Evolutionary conservation across 179 eudicot genomes (phyloP).

Genomic region (Beta macrorhiza): DNA sequence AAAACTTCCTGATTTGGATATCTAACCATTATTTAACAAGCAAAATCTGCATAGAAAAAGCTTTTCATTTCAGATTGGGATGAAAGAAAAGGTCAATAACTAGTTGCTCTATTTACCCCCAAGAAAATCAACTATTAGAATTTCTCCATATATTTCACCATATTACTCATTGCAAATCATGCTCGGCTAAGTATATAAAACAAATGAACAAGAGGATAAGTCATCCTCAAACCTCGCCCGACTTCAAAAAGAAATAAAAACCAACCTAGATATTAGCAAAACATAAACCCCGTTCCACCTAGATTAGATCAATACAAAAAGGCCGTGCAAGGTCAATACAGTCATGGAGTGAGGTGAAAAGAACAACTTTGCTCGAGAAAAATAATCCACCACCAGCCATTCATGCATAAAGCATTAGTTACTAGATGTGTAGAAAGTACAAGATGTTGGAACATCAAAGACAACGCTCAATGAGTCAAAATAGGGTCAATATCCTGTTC

Average conservation of each 20-base stretch:
- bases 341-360: not conserved
- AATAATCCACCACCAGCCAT: not conserved
- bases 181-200: not conserved
- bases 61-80: not conserved
- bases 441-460: not conserved
- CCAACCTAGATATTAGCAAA: not conserved
- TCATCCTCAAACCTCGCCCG: not conserved
- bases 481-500: not conserved
- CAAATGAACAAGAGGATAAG: not conserved
- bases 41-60: no score
- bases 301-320: not conserved
- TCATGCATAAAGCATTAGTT: not conserved
- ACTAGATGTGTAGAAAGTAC: not conserved
- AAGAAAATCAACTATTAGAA: not conserved
- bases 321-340: not conserved
- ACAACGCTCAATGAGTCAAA: not conserved
- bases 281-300: not conserved
- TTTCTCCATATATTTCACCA: not conserved
- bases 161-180: not conserved
- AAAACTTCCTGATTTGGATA: not conserved
- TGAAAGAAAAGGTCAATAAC: no score
- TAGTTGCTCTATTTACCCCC: not conserved
- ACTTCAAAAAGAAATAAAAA: not conserved
- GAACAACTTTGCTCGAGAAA: not conserved
- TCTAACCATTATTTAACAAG: no score